Conservation (phyloP, 805 yeast species). For the Zygosaccharomyces lentus region DNA sequence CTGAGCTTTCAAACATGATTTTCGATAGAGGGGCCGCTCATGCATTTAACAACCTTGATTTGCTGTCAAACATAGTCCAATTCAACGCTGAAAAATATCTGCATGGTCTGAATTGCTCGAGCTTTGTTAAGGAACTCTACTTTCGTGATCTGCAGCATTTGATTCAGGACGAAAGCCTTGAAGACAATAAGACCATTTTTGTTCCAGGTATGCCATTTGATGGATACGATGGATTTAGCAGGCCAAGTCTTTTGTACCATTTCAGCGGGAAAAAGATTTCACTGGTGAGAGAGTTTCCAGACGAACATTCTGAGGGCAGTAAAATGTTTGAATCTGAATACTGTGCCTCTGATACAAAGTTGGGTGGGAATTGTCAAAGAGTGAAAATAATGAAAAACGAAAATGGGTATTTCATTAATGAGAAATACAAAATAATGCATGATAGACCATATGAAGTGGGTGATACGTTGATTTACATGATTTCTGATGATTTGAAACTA, state of each 20-base stretch:
- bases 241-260: conserved; percentile 53
- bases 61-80: conserved; percentile 26
- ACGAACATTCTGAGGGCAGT: conserved; percentile 5
- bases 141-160: conserved; percentile 53
- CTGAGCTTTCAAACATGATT: conserved; percentile 40
- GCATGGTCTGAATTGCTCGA: conserved; percentile 53
- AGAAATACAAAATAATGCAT: conserved; percentile 44
- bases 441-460: conserved; percentile 49
- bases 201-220: conserved; percentile 41
- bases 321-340: conserved; percentile 47
- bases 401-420: conserved; percentile 46
- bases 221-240: conserved; percentile 34
- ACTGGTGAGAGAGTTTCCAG: conserved; percentile 21
- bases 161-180: conserved; percentile 47
- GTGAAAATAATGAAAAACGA: conserved; percentile 41
- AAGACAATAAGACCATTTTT: conserved; percentile 54
- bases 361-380: conserved; percentile 64
- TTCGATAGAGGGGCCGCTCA: conserved; percentile 49
- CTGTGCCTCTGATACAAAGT: conserved; percentile 47
- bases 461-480: conserved; percentile 60
- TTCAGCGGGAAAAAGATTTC: conserved; percentile 37
- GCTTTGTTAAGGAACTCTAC: conserved; percentile 65
- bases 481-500: conserved; percentile 54
- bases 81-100: conserved; percentile 57
- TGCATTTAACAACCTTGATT: conserved; percentile 37